These are phyloP conservation scores for Lipomyces sp. DNA, from an alignment of 805 yeast species.

Conservation along the genomic window DNA sequence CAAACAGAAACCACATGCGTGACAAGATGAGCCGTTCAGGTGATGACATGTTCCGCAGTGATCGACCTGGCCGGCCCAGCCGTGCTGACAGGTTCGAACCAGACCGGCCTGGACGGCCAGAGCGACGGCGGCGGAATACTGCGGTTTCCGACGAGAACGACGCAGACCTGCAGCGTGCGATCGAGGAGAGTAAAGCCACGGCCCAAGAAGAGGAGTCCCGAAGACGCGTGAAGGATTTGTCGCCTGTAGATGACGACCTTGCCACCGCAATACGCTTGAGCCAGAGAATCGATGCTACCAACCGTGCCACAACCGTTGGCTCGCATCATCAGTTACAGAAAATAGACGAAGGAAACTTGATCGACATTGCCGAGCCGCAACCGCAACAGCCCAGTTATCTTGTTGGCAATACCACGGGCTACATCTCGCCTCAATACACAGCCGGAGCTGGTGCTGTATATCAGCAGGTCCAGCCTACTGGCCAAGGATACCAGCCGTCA, in stretches of 20 bases:
- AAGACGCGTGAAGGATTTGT: conserved; percentile 46
- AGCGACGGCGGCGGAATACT: conserved; percentile 18
- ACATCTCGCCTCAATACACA: background rate
- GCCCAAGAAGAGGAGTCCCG: conserved; percentile 78
- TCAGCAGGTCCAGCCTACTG: conserved; percentile 91
- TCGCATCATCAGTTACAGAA: conserved; percentile 81
- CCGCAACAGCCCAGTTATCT: conserved; percentile 2
- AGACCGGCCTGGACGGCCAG: conserved; percentile 9
- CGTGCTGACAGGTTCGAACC: background rate
- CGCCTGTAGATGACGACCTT: conserved; percentile 63
- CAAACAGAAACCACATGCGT: conserved; percentile 43
- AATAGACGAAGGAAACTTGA: conserved; percentile 48
- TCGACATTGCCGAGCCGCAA: conserved; percentile 55
- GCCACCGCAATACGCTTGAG: conserved; percentile 72
- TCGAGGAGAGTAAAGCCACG: conserved; percentile 77
- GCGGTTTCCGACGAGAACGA: conserved; percentile 41
- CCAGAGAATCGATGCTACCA: conserved; percentile 39
- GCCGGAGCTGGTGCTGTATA: conserved; percentile 66
- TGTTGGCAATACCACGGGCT: background rate
- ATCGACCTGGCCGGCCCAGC: background rate
- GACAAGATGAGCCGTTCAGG: conserved; percentile 27
- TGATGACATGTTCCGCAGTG: conserved; percentile 13
- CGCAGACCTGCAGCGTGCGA: conserved; percentile 76
- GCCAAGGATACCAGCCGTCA: conserved; percentile 85
- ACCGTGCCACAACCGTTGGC: conserved; percentile 49